phyloP scores from a whole-genome alignment of 139 green algal species.

The Auxenochlorella pyrenoidosa region DNA sequence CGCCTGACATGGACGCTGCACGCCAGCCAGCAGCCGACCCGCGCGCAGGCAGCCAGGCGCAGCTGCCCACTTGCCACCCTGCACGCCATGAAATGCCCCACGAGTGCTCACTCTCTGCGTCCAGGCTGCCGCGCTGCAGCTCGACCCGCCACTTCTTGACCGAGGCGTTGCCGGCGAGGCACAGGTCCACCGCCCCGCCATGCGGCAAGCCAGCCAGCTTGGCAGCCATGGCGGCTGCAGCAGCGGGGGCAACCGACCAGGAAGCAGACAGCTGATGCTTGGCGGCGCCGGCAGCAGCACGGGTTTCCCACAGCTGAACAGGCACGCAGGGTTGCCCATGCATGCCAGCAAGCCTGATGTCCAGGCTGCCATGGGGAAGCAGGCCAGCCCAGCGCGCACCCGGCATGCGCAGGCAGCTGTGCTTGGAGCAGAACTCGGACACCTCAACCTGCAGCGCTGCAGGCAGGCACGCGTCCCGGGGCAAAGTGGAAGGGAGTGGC shows the following conservation, averaged over 20 bases:
- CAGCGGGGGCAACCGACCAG: neutral
- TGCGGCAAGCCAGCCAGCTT: neutral
- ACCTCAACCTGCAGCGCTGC: neutral
- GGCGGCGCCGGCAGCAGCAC: too few species aligned
- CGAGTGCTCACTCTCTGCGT: neutral
- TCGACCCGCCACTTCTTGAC: neutral
- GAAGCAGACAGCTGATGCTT: too few species aligned
- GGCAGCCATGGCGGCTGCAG: constrained; percentile 12
- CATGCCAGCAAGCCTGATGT: neutral
- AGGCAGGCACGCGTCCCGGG: neutral
- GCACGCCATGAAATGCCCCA: neutral
- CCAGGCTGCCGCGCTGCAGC: neutral
- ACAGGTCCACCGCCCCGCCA: neutral
- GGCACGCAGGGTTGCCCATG: neutral
- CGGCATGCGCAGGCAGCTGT: neutral
- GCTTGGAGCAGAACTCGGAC: neutral
- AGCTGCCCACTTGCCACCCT: neutral
- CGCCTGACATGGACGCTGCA: too few species aligned
- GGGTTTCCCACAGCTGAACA: neutral
- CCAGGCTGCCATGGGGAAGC: neutral
- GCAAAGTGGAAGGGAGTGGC: neutral
- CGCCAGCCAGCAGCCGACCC: too few species aligned
- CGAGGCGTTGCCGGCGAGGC: neutral
- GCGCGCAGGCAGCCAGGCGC: neutral
- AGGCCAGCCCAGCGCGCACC: neutral